A percentile compares a stretch with the other conserved stretches of the same genome.
Conservation (phyloP, 2,329 filamentous ascomycete genomes). For the Aspergillus sp. region DNA sequence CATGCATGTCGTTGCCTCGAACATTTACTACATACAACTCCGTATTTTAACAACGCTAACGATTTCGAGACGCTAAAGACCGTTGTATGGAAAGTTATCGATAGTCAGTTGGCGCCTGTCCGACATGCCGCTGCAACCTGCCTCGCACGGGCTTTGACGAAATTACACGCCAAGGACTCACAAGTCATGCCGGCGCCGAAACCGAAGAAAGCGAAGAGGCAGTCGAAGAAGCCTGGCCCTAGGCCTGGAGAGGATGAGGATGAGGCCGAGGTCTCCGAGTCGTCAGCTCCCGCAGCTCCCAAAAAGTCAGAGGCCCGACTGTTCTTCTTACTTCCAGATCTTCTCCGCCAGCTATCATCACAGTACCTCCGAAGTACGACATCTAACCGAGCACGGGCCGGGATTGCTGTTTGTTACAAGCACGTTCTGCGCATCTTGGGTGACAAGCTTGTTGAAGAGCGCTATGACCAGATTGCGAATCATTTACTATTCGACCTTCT, state of each 20-base stretch:
- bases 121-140: slow-evolving; percentile 85
- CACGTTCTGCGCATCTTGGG: slow-evolving; percentile 76
- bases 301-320: slow-evolving; percentile 71
- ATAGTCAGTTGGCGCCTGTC: slow-evolving; percentile 72
- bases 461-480: slow-evolving; percentile 78
- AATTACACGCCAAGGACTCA: slow-evolving; percentile 69
- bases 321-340: slow-evolving; percentile 71
- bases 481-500: slow-evolving; percentile 80
- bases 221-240: slow-evolving; percentile 60
- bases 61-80: slow-evolving; percentile 89
- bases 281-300: slow-evolving; percentile 68
- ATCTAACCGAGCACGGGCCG: slow-evolving; percentile 76
- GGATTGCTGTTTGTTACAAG: slow-evolving; percentile 83
- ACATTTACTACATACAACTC: slow-evolving; percentile 67
- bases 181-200: slow-evolving; percentile 55
- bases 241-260: slow-evolving; percentile 72
- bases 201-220: slow-evolving; percentile 69
- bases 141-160: slow-evolving; percentile 78
- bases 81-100: slow-evolving; percentile 81
- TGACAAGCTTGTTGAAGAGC: slow-evolving; percentile 76
- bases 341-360: slow-evolving; percentile 73
- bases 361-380: slow-evolving; percentile 80
- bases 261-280: slow-evolving; percentile 68
- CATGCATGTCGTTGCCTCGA: slow-evolving; percentile 78
- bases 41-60: slow-evolving; percentile 80